Conservation (phyloP, 176 grass and related monocot genomes). For the Aegilops longissima region DNA sequence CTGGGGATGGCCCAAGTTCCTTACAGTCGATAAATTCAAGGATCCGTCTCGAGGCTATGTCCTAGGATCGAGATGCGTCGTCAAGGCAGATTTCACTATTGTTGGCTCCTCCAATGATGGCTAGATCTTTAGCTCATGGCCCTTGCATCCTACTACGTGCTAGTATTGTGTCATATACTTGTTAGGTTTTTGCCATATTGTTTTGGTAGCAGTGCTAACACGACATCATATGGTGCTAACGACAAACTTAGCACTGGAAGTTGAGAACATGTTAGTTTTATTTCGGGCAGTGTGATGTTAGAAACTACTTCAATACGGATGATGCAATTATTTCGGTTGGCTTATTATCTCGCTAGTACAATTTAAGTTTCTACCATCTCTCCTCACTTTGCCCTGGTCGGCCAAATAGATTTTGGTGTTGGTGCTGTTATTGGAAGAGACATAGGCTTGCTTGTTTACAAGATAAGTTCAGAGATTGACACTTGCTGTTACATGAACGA, state of each 20-base stretch:
- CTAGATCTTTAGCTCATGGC: neutral
- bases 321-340: neutral
- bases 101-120: neutral
- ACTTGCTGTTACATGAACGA: neutral
- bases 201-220: neutral
- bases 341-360: neutral
- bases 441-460: neutral
- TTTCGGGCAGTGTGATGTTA: neutral
- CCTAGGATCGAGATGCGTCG: neutral
- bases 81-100: constrained; percentile 1
- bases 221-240: neutral
- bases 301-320: neutral
- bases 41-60: neutral
- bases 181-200: neutral
- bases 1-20: neutral
- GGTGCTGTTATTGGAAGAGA: no score
- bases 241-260: neutral
- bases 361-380: neutral
- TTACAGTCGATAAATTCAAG: neutral
- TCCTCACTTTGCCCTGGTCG: neutral
- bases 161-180: neutral
- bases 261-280: constrained; percentile 2
- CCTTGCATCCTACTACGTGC: neutral
- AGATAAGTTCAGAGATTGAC: neutral
- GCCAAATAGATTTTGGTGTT: neutral